Base-by-base conservation (phyloP, 2,329 filamentous ascomycete genomes). In the Fusarium mangiferae region DNA sequence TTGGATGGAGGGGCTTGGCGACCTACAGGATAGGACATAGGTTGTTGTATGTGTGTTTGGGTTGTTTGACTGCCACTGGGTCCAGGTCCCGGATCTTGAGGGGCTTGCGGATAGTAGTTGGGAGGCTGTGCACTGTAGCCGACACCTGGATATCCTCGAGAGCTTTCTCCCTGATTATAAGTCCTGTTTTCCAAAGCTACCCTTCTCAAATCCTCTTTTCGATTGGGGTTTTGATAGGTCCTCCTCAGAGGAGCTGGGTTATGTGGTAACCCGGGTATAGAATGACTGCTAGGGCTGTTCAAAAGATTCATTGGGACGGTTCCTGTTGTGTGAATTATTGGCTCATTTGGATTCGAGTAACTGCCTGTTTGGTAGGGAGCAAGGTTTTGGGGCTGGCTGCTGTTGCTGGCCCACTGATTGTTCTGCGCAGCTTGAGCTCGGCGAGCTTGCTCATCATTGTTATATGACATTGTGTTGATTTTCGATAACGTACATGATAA, bases 21-120 rank as follows among this genome's bases (percentile, higher is more conserved):
- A 33, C 1, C 4, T 33, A 2, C 12, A 33, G 30, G 2, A 33
- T 13, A 1, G 30, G 30, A 14, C 5, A n/a, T n/a, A n/a, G n/a
- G n/a, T n/a, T n/a, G n/a, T n/a, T n/a, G n/a, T n/a, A n/a, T n/a
- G n/a, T n/a, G n/a, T n/a, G n/a, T n/a, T n/a, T n/a, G n/a, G n/a
- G n/a, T n/a, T 30, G 30, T 30, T 33, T 33, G 33, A 33, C 33
- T 45, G 7, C 42, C 24, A 20, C 42, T 20, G 1, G 24, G 24
- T 45, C 24, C 42, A 45, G 18, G 15, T 4, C 28, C 28, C 3
- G 28, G 46, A 5, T n/a, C 5, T 4, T 3, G 15, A 24, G 28
- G 3, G 22, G 28, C 15, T 7, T 33, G 28, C 11, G 7, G 8
- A 15, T 48, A 28, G 18, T 28, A 22, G 13, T 14, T 28, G 9